Evolutionary conservation across 2,329 filamentous ascomycete genomes (phyloP), one percentile per base, ranked within the genome.

Genomic region (Neopestalotiopsis sp.): DNA sequence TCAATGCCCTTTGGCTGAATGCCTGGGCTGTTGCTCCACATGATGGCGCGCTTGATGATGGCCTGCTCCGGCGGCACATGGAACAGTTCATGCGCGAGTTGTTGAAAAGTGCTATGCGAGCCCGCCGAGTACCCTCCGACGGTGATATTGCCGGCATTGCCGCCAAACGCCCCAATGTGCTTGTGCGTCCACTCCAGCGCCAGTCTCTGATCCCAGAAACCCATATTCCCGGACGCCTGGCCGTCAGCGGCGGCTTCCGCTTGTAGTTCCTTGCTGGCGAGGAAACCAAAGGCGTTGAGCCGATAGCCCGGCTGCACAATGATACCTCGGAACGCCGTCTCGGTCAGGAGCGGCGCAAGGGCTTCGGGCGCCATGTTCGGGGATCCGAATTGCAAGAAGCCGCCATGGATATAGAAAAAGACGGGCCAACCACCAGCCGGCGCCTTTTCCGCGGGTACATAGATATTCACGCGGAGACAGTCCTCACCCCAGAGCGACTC

Each of bases 171-270:
- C 42, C 73, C 77, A 66, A 87, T 82, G 68, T 86, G 84, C 66
- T 84, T 82, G 69, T 80, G 80, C 5, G 84, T 86, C 87, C 87
- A 89, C 74, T 89, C 85, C 7, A 89, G 77, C 1, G 87, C 87
- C 30, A 84, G 73, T 12, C 87, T 79, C 71, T 88, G 86, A 69
- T 89, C 87, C 86, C 86, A 88, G 76, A 89, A 88, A 3, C 87
- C 87, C 34, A 84, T 78, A 68, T 89, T 89, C 1, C 74, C 75
- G 1, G 72, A 70, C 3, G 76, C 74, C 14, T 66, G 64, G 4
- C 83, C 81, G 63, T 86, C 84, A 2, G 78, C 74, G 45, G 79
- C 75, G 10, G 69, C 69, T 56, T 68, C 66, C 5, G 57, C 38
- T 52, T 66, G 58, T 3, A 89, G 72, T 70, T 88, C 85, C 2